phyloP scores from a whole-genome alignment of 1,284 basidiomycete species.

The Ustilago vetiveriae region DNA sequence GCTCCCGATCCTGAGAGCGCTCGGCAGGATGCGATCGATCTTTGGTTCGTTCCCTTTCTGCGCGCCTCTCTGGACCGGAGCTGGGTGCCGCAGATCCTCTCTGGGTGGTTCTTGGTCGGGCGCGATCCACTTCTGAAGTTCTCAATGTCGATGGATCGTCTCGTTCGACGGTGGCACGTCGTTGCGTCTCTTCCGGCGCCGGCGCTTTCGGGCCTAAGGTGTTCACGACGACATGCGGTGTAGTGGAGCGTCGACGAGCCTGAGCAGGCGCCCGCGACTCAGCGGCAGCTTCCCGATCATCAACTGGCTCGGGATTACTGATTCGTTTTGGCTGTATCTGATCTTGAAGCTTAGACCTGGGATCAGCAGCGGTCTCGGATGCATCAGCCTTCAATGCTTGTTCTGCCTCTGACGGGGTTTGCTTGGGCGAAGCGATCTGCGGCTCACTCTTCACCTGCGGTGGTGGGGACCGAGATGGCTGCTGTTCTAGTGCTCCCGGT shows the following conservation, averaged over 20 bases:
- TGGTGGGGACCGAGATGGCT: neutral
- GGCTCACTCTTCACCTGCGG: conserved; percentile 19
- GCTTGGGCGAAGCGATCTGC: conserved; percentile 1
- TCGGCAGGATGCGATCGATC: conserved; percentile 29
- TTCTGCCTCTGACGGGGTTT: neutral
- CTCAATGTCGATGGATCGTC: conserved; percentile 8
- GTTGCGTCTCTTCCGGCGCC: conserved; percentile 6
- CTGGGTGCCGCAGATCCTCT: conserved; percentile 19
- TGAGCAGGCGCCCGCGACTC: conserved; percentile 1
- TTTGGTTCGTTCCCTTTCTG: conserved; percentile 28
- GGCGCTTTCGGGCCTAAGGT: neutral
- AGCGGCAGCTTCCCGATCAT: neutral
- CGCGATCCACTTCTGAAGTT: conserved; percentile 6
- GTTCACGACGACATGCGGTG: neutral
- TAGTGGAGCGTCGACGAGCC: conserved; percentile 5
- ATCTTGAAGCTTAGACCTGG: neutral
- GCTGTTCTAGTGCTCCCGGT: neutral
- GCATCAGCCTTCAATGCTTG: neutral
- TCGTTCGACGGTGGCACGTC: conserved; percentile 2
- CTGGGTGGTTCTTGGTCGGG: conserved; percentile 9
- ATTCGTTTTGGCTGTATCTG: neutral
- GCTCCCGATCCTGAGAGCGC: conserved; percentile 43
- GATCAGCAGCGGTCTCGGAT: neutral
- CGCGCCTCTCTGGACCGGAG: conserved; percentile 19
- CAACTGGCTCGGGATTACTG: neutral